Evolutionary conservation across 306 rosid species (phyloP), one percentile per base, ranked within the genome.

Genomic region (Sicyos edulis): DNA sequence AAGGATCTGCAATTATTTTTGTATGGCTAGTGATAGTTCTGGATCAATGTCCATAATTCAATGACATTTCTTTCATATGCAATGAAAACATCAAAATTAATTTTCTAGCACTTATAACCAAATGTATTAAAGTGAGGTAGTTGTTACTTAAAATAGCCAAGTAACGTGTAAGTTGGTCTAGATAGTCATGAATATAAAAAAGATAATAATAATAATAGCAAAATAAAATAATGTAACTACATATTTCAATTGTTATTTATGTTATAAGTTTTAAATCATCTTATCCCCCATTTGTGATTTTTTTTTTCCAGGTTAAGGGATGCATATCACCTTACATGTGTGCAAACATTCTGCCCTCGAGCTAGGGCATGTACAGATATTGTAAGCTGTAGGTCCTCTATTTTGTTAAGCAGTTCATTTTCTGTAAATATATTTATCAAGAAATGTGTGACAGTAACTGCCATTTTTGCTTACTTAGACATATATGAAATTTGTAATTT

Each of bases 271-370:
- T 56, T 72, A 34, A 47, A 26, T 26, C 29, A 26, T 26, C 29
- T 26, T 26, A 26, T 49, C 15, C 60, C 22, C 32, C 29, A 68
- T 71, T 22, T 32, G 7, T 62, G 49, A 7, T 16, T 0, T 40
- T 6, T 77, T 75, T 61, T 71, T 85, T 82, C 56, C 91, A 91
- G 97, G 91, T 87, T 11, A 84, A 84, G 82, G 96, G 92, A 54
- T 84, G 96, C 80, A 70, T 82, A 51, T 87, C 97, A 1, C 96
- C 97, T 34, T 91, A 91, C 76, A 82, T 88, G 83, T 77, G 86
- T 49, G 74, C 82, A 4, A 83, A 87, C 82, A 87, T 82, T 80
- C 60, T 88, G 54, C 75, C 86, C 16, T 21, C 84, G 54, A 82
- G 88, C 83, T 83, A 81, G 78, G 54, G 58, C 54, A 6, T 72